Evolutionary conservation across 2,329 filamentous ascomycete genomes (phyloP), one percentile per base, ranked within the genome.

Genomic region (Fusarium dimerum): DNA sequence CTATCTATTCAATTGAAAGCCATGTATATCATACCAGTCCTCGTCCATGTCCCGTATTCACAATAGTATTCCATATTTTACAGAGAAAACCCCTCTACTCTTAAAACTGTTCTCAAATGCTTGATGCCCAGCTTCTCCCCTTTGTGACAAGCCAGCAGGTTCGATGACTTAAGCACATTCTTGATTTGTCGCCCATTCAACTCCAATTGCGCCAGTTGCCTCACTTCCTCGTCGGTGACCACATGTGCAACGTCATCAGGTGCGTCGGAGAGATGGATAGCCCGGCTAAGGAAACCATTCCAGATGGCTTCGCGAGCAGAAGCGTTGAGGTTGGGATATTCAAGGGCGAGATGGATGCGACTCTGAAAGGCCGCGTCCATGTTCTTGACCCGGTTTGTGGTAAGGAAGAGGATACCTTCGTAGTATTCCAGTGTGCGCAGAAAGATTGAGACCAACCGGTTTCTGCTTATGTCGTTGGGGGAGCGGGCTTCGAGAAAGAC

Each of bases 151-250:
- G 69, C 68, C 49, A 72, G 49, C 41, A 71, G 42, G 39, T 65
- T 67, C 12, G 65, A 66, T 12, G 62, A 66, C 65, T 77, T 76
- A 60, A 76, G 63, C n/a, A 73, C 56, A 44, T 78, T 80, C 68
- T 80, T 79, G 52, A 81, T 81, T 69, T 81, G 76, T 18, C 77
- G 67, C 5, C 78, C 77, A 45, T 81, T 80, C 41, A 80, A 66
- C 5, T 73, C 65, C 46, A 78, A 64, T 18, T 61, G 52, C 1
- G 74, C 67, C 36, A 81, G 65, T 46, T 70, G 61, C n/a, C 66
- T 65, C 2, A 75, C 47, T 13, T 69, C 64, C 0, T 61, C 64
- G 0, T 69, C 65, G 0, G 49, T 57, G 4, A 74, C 54, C 9
- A 66, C 63, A 55, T 73, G 70, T 6, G 61, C 66, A n/a, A 63